These are phyloP conservation scores for Nemania bipapillata DNA, from an alignment of 2,329 filamentous ascomycete genomes.

Conservation along the genomic window DNA sequence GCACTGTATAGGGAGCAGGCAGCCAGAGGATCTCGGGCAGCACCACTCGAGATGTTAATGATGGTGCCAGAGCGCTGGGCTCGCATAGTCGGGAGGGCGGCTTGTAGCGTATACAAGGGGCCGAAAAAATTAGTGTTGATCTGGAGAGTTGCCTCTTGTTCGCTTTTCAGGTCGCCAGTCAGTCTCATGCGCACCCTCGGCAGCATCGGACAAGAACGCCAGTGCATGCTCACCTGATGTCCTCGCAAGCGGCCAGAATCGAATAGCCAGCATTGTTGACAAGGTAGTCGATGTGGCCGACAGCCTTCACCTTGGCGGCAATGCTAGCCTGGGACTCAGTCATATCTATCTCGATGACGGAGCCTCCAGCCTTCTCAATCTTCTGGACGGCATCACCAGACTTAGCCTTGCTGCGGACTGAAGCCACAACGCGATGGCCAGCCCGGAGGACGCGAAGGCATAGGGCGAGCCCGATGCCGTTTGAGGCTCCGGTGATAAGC, in stretches of 20 bases:
- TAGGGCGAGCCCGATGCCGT: constrained; percentile 49
- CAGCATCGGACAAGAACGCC: neutral
- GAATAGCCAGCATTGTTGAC: constrained; percentile 49
- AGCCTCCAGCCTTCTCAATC: constrained; percentile 45
- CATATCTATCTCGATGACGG: constrained; percentile 48
- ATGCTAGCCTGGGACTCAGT: constrained; percentile 47
- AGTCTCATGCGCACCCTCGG: too few species aligned
- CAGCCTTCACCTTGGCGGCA: constrained; percentile 40
- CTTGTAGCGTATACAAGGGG: constrained; percentile 45
- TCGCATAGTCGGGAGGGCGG: constrained; percentile 44
- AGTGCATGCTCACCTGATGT: constrained; percentile 38
- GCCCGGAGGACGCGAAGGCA: constrained; percentile 45
- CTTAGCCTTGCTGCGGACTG: constrained; percentile 47
- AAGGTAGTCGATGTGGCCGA: constrained; percentile 46
- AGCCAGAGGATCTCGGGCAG: constrained; percentile 39
- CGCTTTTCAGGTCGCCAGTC: constrained; percentile 22
- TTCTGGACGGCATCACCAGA: constrained; percentile 42
- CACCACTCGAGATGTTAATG: constrained; percentile 47
- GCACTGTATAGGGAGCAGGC: constrained; percentile 39
- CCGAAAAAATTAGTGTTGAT: constrained; percentile 49
- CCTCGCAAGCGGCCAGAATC: constrained; percentile 41
- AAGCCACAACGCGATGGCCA: constrained; percentile 49
- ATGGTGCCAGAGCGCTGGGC: constrained; percentile 43
- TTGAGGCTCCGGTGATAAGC: constrained; percentile 52
- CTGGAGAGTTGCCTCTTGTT: constrained; percentile 43